Evolutionary conservation across 805 yeast genomes (phyloP), one percentile per base, ranked within the genome.

Genomic region (Kodamaea lidongshanica): DNA sequence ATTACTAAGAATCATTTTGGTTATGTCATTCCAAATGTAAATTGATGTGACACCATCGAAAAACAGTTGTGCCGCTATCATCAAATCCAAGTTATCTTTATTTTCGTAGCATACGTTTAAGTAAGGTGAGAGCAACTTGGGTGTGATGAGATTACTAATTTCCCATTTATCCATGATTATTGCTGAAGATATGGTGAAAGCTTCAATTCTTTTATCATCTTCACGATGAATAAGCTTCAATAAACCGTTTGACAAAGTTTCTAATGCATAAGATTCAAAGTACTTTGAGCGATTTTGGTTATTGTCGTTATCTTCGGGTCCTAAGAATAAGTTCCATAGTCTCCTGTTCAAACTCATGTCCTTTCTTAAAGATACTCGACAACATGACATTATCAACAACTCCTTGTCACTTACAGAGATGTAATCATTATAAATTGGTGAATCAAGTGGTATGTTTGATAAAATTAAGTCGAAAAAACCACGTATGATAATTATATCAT

Each of bases 331-430:
- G 36, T 71, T 78, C 96, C 97, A 88, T 12, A 92, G 65, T 45
- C 99, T 70, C 54, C 98, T 70, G 53, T 92, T 92, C 36, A 92
- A 67, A 6, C 96, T 86, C 96, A 92, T 86, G 54, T 92, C 99
- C 43, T 78, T 79, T 25, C 80, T 74, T 25, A 86, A 59, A 3
- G 92, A 79, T 0, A 88, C 77, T 7, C 67, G 56, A 15, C 86
- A 70, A 21, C 87, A 79, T 7, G 76, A 64, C 54, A 79, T 61
- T 11, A 86, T 51, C 21, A 87, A 56, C 17, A 70, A 44, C 37
- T 72, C 70, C 27, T 72, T 68, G 44, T 86, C 95, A 5, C 64
- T 57, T 0, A 55, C 44, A 1, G 74, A 54, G 1, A 75, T 60
- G 7, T 76, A 37, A 2, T 50, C 44, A 26, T 70, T 72, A 16